A percentile compares a stretch with the other conserved stretches of the same genome.
phyloP scores from a whole-genome alignment of 257 asterid genomes.

The Verbena officinalis region DNA sequence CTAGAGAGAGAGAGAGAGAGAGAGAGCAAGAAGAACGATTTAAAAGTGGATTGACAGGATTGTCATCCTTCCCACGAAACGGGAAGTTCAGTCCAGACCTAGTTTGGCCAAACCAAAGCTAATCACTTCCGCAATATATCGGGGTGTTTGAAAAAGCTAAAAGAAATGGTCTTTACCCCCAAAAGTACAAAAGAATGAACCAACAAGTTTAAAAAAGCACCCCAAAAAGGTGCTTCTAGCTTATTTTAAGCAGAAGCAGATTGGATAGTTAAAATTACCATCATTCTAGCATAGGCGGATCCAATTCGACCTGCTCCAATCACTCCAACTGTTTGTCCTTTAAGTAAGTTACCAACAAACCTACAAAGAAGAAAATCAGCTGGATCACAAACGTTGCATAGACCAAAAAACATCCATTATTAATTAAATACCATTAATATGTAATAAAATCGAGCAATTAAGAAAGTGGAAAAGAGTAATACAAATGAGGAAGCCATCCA shows the following conservation, averaged over 20 bases:
- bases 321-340: constrained; percentile 97
- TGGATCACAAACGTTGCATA: background rate
- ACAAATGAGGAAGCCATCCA: constrained; percentile 99
- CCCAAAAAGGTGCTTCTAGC: too few relatives aligned
- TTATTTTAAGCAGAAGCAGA: too few relatives aligned
- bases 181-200: too few relatives aligned
- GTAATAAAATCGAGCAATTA: constrained; percentile 13
- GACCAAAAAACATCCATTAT: background rate
- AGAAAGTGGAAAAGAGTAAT: constrained; percentile 24
- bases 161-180: too few relatives aligned
- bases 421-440: background rate
- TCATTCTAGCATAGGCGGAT: constrained; percentile 99
- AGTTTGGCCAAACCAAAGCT: background rate
- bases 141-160: too few relatives aligned
- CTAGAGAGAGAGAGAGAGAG: constrained; percentile 31
- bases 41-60: too few relatives aligned
- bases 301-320: constrained; percentile 99
- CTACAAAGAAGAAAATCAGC: constrained; percentile 37
- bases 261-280: constrained; percentile 50
- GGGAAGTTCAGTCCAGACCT: background rate
- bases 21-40: too few relatives aligned
- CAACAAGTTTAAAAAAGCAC: too few relatives aligned
- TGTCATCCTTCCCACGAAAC: constrained; percentile 12
- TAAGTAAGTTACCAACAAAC: constrained; percentile 94
- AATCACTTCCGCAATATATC: too few relatives aligned